Evolutionary conservation across 495 filamentous ascomycete species (phyloP), one percentile per base, ranked within the genome.

Genomic region (Durotheca rogersii): DNA sequence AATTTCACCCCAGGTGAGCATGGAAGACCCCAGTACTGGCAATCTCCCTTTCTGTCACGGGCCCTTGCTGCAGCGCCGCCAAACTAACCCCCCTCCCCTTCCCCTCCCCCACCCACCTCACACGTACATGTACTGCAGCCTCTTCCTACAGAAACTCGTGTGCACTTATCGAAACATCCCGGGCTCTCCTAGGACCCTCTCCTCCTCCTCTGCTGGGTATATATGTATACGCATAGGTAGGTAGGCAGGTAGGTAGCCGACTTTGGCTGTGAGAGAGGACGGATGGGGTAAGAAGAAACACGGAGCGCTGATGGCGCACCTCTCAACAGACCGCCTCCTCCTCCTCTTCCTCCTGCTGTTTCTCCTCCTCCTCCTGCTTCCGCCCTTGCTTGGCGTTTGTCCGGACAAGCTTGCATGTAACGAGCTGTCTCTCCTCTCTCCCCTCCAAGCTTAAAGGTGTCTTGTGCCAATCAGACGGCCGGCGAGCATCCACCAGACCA

Each of bases 21-120:
- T 58, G 49, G 55, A 33, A 17, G 31, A 49, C 44, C 54, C 55
- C 34, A 14, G 55, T 34, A 58, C 29, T 36, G 48, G 27, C 39
- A 58, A 58, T 58, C 54, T 58, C 53, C 47, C 34, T 23, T 53
- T 35, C 38, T 59, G 56, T 59, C 49, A 59, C 56, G 40, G 34
- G 16, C 44, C 56, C 56, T 53, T 59, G 56, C 38, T 42, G 17
- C 23, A n/a, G 23, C 34, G 29, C 23, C 39, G 40, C 32, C 35
- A 47, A 44, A 27, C 53, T 41, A n/a, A n/a, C n/a, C n/a, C n/a
- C n/a, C n/a, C n/a, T n/a, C n/a, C n/a, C n/a, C n/a, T n/a, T n/a
- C n/a, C n/a, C n/a, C n/a, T n/a, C n/a, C n/a, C n/a, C n/a, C n/a
- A n/a, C 50, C 56, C 55, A 48, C 48, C 55, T 51, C 35, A 38